These are phyloP conservation scores for Lizonia empirigonia DNA, from an alignment of 2,329 filamentous ascomycete species.

Conservation along the genomic window DNA sequence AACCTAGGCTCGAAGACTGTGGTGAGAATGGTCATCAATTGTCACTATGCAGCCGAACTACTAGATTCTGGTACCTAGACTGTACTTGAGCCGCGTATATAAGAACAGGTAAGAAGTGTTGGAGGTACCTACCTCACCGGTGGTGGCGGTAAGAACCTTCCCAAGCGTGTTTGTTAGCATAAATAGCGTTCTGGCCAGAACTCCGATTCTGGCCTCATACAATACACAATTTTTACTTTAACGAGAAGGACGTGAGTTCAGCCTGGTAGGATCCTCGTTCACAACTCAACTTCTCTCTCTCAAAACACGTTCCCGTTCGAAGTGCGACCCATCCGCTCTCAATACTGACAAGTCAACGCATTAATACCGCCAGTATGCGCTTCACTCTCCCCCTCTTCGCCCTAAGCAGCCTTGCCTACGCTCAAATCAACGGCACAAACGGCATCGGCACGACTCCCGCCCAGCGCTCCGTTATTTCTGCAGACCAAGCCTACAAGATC, in stretches of 20 bases:
- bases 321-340: too few relatives aligned
- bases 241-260: too few relatives aligned
- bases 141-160: too few relatives aligned
- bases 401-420: slow-evolving; percentile 15
- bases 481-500: slow-evolving; percentile 32
- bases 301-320: too few relatives aligned
- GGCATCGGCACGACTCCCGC: slow-evolving; percentile 29
- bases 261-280: too few relatives aligned
- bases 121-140: too few relatives aligned
- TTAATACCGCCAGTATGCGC: slow-evolving; percentile 1
- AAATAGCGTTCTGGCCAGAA: too few relatives aligned
- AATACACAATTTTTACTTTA: too few relatives aligned
- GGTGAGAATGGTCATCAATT: background rate
- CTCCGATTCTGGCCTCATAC: too few relatives aligned
- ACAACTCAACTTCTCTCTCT: too few relatives aligned
- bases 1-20: background rate
- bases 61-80: background rate
- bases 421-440: slow-evolving; percentile 30
- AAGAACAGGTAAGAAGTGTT: background rate
- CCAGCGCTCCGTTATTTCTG: slow-evolving; percentile 26
- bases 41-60: background rate
- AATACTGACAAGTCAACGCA: too few relatives aligned
- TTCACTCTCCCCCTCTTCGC: slow-evolving; percentile 11
- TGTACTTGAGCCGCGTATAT: background rate
- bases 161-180: too few relatives aligned